Conservation (phyloP, 2,329 filamentous ascomycete species). For the Cladosporium cucumerinum region DNA sequence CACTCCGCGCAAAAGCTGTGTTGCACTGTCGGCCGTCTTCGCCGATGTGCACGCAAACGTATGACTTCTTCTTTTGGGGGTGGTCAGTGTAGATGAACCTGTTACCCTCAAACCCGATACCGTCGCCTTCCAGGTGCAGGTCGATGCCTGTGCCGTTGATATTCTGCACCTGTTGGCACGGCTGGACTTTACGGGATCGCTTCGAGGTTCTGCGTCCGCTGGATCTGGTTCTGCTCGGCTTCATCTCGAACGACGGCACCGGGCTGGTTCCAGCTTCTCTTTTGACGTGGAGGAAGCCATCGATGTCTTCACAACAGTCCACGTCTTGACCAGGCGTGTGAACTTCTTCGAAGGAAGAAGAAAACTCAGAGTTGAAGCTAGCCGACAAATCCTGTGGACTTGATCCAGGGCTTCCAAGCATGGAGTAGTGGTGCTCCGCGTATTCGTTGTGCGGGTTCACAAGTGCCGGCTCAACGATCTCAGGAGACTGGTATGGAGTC, state of each 20-base stretch:
- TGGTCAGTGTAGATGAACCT: not conserved
- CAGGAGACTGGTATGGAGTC: not conserved
- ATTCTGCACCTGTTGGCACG: not conserved
- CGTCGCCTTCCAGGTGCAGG: conserved; percentile 8
- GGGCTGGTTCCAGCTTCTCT: conserved; percentile 17
- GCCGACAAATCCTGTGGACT: conserved; percentile 7
- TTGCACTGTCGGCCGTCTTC: conserved; percentile 21
- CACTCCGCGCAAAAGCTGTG: conserved; percentile 28
- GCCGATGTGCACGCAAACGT: conserved; percentile 20
- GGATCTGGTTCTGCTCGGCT: not conserved
- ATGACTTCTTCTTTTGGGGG: conserved; percentile 19
- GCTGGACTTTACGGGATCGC: conserved; percentile 18
- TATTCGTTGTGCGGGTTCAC: conserved; percentile 25
- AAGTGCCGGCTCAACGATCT: conserved; percentile 27
- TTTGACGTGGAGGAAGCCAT: conserved; percentile 25
- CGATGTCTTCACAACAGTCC: conserved; percentile 25
- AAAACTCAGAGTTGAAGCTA: conserved; percentile 2
- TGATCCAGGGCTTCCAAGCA: conserved; percentile 16
- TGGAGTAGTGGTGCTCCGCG: conserved; percentile 19
- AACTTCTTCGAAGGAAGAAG: conserved; percentile 2
- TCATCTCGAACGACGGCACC: not conserved
- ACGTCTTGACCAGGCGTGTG: conserved; percentile 12
- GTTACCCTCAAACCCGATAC: not conserved
- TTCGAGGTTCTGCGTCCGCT: conserved; percentile 16
- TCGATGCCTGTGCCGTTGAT: conserved; percentile 3